Evolutionary conservation across 2,329 filamentous ascomycete species (phyloP), one percentile per base, ranked within the genome.

Genomic region (Nemania diffusa): DNA sequence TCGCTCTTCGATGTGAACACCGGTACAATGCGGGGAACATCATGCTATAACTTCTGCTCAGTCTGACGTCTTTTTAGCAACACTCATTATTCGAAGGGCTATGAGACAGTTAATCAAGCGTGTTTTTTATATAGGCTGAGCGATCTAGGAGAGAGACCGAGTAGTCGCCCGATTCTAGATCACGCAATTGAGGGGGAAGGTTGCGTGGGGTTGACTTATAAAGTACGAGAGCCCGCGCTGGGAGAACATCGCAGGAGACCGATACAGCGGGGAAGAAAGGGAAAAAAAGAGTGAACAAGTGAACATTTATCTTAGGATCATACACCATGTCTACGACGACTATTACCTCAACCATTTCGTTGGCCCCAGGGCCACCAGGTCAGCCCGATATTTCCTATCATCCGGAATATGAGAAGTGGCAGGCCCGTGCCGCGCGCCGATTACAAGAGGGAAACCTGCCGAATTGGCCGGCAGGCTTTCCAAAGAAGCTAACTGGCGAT

Each of bases 371-470:
- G n/a, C 74, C 80, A 1, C 78, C 78, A 1, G 82, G 82, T 1
- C 69, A 71, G 71, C 87, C 88, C 0, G 87, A 90, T 69, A 90
- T 90, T 63, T 78, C 78, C 1, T 90, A 90, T 73, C 79, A 82
- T 1, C 87, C 88, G 0, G 80, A 88, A 67, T 79, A 80, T 50
- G 79, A 83, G 34, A 88, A 85, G 70, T 90, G 85, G 70, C 78
- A 84, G 29, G 82, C 82, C 1, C 82, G 87, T 4, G 79, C 79
- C n/a, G 77, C 83, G 57, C 78, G 79, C 3, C 80, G 85, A 2
- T 76, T 81, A 3, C 77, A 81, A 48, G 80, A 76, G 0, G 84
- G 83, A 9, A 72, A 74, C 0, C 72, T 84, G 0, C 73, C 77
- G 2, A 80, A 74, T 3, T 75, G 76, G 0, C 87, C 87, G 0